These are phyloP conservation scores for Trebouxia sp. DNA, from an alignment of 139 green algal genomes.

Conservation along the genomic window DNA sequence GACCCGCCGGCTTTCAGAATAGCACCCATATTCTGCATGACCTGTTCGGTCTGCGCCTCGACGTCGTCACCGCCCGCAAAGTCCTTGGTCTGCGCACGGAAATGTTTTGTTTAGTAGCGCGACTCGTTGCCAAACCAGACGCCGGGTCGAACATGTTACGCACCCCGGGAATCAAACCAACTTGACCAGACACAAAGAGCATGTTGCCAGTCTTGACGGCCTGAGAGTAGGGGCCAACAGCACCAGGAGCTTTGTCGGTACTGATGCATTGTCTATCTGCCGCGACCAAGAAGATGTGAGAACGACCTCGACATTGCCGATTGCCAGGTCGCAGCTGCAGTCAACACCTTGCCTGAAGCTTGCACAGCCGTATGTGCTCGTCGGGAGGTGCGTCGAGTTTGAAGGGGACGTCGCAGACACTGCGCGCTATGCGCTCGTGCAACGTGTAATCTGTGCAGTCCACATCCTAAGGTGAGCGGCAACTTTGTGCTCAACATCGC, in stretches of 20 bases:
- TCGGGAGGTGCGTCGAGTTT: not conserved
- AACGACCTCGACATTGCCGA: not conserved
- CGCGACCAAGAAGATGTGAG: not conserved
- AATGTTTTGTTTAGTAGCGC: not conserved
- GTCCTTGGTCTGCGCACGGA: constrained; percentile 72
- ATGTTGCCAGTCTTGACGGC: constrained; percentile 80
- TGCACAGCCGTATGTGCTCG: not conserved
- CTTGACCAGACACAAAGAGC: constrained; percentile 89
- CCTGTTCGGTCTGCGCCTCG: constrained; percentile 82
- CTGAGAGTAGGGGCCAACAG: constrained; percentile 94
- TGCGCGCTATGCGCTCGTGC: not conserved
- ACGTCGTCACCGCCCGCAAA: constrained; percentile 72
- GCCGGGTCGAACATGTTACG: not conserved
- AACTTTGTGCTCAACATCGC: not conserved
- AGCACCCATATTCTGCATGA: constrained; percentile 91
- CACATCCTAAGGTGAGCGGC: not conserved
- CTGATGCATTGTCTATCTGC: constrained; percentile 52
- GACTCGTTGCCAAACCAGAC: not conserved
- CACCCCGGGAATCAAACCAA: constrained; percentile 81
- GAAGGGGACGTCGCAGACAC: no score
- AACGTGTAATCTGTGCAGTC: not conserved
- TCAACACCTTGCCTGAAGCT: constrained; percentile 1
- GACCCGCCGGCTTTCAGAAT: constrained; percentile 87
- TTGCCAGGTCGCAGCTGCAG: no score
- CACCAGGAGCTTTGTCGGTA: constrained; percentile 82